Evolutionary conservation across 1,284 basidiomycete species (phyloP).

Genomic region (Ustilago curta): DNA sequence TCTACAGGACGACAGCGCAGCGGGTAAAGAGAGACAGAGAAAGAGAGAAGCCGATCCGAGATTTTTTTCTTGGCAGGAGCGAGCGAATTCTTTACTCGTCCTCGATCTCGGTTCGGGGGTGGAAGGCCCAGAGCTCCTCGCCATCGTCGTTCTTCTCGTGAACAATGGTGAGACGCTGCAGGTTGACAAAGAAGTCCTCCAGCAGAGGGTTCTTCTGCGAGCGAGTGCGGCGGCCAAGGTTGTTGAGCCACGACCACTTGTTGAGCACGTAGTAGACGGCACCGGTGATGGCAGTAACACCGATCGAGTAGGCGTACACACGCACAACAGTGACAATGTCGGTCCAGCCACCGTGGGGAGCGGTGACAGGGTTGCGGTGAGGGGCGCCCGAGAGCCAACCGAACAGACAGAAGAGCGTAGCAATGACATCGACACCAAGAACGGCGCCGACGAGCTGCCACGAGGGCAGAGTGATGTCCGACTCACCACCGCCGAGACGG

Average conservation of each 20-base stretch:
- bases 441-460: constrained; percentile 73
- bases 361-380: constrained; percentile 69
- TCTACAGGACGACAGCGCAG: neutral
- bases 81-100: constrained; percentile 57
- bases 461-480: constrained; percentile 71
- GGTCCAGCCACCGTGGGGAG: constrained; percentile 70
- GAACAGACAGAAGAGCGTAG: constrained; percentile 73
- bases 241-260: constrained; percentile 72
- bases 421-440: constrained; percentile 73
- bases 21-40: constrained; percentile 1
- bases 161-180: constrained; percentile 73
- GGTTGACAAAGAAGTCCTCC: constrained; percentile 73
- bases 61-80: neutral
- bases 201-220: constrained; percentile 72
- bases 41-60: neutral
- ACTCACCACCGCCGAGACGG: constrained; percentile 69
- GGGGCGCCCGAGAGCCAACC: constrained; percentile 74
- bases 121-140: constrained; percentile 67
- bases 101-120: constrained; percentile 67
- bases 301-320: constrained; percentile 73
- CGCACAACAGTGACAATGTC: constrained; percentile 74
- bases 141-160: constrained; percentile 70
- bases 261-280: constrained; percentile 71
- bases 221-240: constrained; percentile 71
- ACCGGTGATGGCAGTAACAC: constrained; percentile 72